phyloP scores from a whole-genome alignment of 768 basidiomycete genomes.

The Chalciporus pseudorubinellus region DNA sequence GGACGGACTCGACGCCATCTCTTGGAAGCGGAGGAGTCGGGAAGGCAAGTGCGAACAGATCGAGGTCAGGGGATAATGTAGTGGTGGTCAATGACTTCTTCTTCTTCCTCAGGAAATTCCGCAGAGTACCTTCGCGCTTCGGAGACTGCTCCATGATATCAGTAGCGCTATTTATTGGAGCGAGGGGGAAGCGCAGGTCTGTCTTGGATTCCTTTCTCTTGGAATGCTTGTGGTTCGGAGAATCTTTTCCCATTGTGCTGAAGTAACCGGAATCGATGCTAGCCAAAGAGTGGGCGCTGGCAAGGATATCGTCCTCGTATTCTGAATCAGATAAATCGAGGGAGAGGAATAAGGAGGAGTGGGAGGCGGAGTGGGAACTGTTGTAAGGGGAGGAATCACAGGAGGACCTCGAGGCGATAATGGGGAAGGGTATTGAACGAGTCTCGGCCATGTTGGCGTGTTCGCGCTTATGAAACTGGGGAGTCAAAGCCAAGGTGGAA shows the following conservation, averaged over 20 bases:
- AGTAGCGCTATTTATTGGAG: constrained; percentile 3
- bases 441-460: constrained; percentile 17
- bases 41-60: constrained; percentile 3
- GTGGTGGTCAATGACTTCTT: constrained; percentile 17
- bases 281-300: constrained; percentile 19
- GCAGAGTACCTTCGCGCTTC: constrained; percentile 24
- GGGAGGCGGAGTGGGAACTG: constrained; percentile 18
- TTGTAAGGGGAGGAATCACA: constrained; percentile 11
- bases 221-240: constrained; percentile 8
- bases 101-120: constrained; percentile 19
- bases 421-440: constrained; percentile 13
- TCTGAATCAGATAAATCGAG: constrained; percentile 3
- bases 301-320: not conserved
- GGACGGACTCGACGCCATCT: not conserved
- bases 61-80: constrained; percentile 4
- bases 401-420: constrained; percentile 12
- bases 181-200: constrained; percentile 14
- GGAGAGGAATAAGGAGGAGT: constrained; percentile 16
- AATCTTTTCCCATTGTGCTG: constrained; percentile 23
- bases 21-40: not conserved
- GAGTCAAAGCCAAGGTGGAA: constrained; percentile 24
- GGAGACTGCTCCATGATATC: constrained; percentile 9
- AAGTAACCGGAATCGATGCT: constrained; percentile 33
- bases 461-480: constrained; percentile 10
- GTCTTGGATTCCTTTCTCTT: constrained; percentile 7